Evolutionary conservation across 768 basidiomycete genomes (phyloP), one percentile per base, ranked within the genome.

Genomic region (Ephemerocybe angulata): DNA sequence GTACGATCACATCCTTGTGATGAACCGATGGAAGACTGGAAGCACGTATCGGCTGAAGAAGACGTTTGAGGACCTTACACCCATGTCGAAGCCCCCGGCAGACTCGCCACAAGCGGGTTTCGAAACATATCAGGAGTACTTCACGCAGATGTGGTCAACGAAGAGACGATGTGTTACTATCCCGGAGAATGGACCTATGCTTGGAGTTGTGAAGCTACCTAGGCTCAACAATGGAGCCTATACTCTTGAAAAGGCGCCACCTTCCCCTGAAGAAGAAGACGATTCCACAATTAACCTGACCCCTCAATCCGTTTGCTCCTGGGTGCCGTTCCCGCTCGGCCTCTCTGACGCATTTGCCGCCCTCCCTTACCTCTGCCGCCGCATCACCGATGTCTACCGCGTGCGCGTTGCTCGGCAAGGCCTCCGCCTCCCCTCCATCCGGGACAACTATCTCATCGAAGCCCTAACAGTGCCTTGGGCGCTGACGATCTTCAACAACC

Each of bases 391-490:
- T 61, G 63, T 82, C 4, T 89, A 84, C 67, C 84, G 88, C 19
- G 85, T 73, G 8, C 76, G 68, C 15, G 67, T 73, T 52, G 79
- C 81, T 13, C 78, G 79, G 21, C 47, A 73, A 15, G 75, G 79
- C 38, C 78, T 93, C 29, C 74, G 76, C 11, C 75, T 93, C 21
- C 88, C 89, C 2, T 69, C 78, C 1, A 81, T 93, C 47, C 59
- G 65, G 1, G 77, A 80, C 31, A 72, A 82, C 37, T 72, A 82
- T 6, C 75, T 93, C 42, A 74, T 85, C 2, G 86, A 93, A 63
- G 90, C 89, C 4, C 77, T 90, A 22, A 92, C 90, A 1, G 72
- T 92, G 11, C 93, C 93, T 1, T 76, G 76, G 31, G 78, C 86
- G 5, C 64, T 63, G 30, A 77, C 82, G 6, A 78, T 80, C 8